Base-by-base conservation (phyloP, 1,139 yeast species). In the Candida sp. region DNA sequence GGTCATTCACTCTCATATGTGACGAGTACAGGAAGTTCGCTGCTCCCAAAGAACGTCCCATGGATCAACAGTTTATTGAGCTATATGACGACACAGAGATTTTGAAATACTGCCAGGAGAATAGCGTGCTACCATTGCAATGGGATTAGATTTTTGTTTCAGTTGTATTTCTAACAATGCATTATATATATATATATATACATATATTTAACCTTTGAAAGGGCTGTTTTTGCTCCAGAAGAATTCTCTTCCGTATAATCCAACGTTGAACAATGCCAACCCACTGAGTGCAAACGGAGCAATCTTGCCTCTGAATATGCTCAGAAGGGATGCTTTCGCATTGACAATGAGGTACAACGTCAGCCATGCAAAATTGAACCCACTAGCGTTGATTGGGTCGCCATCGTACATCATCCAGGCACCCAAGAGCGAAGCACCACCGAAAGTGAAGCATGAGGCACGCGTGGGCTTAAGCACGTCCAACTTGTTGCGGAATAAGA, bases 11-110 rank as follows among this genome's bases (percentile, higher is more conserved):
- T 1, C 89, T 93, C 81, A 94, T 93, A 22, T 91, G 94, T 64
- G 98, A 94, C 62, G 99, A 94, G 65, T 94, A 94, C 69, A 75
- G 98, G 53, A 81, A 94, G 62, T 94, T 91, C 73, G 96, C 98
- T 5, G 90, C 90, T 50, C 99, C 99, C 7, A 94, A 94, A 70
- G 96, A 92, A 51, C 77, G 99, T 57, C 96, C 97, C 8, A 78
- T 94, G 77, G 99, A 94, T 70, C 97, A 92, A 67, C 97, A 94
- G 65, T 88, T 93, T 65, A 94, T 94, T 55, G 98, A 94, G 67
- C 76, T 90, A 75, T 93, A 89, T 66, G 86, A 90, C 60, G 91
- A 86, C 52, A 63, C 72, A 3, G 86, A 83, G 50, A 81, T 90
- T 12, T 77, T 77, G 30, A 63, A 76, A 40, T 77, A 73, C 58